Percentiles rank a stretch among this genome's conserved stretches.
phyloP scores from a whole-genome alignment of 2,329 filamentous ascomycete genomes.

The Aspergillus terreus region DNA sequence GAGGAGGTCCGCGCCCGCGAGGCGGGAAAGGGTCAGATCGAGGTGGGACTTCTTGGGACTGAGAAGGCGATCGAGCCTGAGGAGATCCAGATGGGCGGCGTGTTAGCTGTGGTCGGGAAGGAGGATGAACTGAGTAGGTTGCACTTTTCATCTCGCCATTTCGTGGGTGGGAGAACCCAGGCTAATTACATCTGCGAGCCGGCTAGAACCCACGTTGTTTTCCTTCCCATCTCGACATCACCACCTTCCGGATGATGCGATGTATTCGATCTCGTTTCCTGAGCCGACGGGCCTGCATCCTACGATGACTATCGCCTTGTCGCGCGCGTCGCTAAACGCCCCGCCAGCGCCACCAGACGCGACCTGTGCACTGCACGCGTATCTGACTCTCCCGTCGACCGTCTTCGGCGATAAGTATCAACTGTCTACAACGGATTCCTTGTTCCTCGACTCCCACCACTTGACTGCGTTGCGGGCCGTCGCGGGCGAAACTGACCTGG shows the following conservation, averaged over 20 bases:
- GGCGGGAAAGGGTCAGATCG: conserved; percentile 54
- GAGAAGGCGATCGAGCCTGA: conserved; percentile 59
- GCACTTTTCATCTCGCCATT: neutral
- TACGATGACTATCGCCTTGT: conserved; percentile 65
- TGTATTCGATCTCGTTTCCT: conserved; percentile 63
- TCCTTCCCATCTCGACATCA: conserved; percentile 79
- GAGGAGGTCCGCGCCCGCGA: conserved; percentile 37
- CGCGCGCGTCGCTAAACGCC: conserved; percentile 47
- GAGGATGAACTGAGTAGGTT: conserved; percentile 61
- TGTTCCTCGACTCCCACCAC: conserved; percentile 80
- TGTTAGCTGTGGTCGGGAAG: conserved; percentile 74
- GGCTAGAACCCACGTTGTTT: conserved; percentile 69
- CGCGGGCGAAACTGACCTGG: conserved; percentile 77
- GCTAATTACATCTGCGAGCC: neutral
- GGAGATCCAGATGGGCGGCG: conserved; percentile 74
- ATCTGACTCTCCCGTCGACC: conserved; percentile 74
- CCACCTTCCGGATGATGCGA: conserved; percentile 45
- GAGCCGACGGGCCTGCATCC: conserved; percentile 79
- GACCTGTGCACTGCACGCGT: conserved; percentile 71
- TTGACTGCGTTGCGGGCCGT: conserved; percentile 65
- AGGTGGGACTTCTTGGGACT: conserved; percentile 73
- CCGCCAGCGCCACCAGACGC: conserved; percentile 45
- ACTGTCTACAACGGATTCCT: conserved; percentile 52
- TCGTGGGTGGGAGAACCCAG: neutral
- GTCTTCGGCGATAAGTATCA: conserved; percentile 89